Percentiles rank a stretch among this genome's conserved stretches.
Conservation (phyloP, 2,329 filamentous ascomycete species). For the Pestalotiopsis sp. region DNA sequence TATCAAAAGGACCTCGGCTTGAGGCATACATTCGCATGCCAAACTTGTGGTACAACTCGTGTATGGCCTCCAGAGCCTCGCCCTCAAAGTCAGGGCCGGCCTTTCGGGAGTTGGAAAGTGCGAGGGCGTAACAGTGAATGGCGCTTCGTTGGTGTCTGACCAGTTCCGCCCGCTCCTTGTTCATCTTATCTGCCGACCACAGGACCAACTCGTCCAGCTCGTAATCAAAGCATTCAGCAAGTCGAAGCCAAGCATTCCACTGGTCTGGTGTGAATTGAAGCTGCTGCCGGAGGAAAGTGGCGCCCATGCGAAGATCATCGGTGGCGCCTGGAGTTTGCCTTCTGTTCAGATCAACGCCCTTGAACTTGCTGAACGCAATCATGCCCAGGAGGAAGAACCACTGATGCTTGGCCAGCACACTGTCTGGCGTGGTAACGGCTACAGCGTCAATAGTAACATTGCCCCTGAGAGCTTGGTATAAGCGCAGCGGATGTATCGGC, state of each 20-base stretch:
- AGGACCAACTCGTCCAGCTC: slow-evolving; percentile 85
- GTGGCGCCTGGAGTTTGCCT: slow-evolving; percentile 78
- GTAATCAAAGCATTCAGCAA: slow-evolving; percentile 85
- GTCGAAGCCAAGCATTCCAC: slow-evolving; percentile 90
- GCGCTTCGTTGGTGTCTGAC: slow-evolving; percentile 76
- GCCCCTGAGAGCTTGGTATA: slow-evolving; percentile 82
- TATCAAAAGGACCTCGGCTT: slow-evolving; percentile 63
- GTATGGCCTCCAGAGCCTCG: slow-evolving; percentile 49
- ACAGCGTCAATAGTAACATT: slow-evolving; percentile 74
- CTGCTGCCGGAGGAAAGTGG: slow-evolving; percentile 79
- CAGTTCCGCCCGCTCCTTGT: slow-evolving; percentile 76
- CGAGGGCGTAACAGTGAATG: slow-evolving; percentile 77
- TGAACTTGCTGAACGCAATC: slow-evolving; percentile 85
- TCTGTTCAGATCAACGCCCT: slow-evolving; percentile 69
- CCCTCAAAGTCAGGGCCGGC: slow-evolving; percentile 47
- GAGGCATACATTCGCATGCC: slow-evolving; percentile 65
- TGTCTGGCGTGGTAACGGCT: slow-evolving; percentile 69
- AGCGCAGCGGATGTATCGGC: slow-evolving; percentile 77
- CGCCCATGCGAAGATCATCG: slow-evolving; percentile 81
- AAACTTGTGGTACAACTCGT: slow-evolving; percentile 63
- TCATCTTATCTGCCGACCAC: slow-evolving; percentile 90
- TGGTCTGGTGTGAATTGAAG: slow-evolving; percentile 79
- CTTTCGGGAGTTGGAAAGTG: slow-evolving; percentile 57
- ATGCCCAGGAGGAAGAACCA: slow-evolving; percentile 94
- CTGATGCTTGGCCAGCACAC: slow-evolving; percentile 74